Evolutionary conservation across 306 rosid species (phyloP).

Genomic region (Ammopiptanthus mongolicus): DNA sequence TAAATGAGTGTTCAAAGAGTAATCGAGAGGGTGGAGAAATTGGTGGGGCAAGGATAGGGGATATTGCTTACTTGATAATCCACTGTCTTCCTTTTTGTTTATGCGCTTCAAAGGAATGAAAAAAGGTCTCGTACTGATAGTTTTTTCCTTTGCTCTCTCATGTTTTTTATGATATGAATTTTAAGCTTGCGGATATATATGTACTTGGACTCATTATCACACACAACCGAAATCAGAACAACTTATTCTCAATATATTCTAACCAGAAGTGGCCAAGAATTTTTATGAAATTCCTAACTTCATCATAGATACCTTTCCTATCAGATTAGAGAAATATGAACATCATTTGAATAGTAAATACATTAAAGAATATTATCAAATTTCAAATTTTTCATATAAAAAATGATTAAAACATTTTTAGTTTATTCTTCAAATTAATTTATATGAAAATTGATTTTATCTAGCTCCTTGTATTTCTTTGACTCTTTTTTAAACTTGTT

Average conservation of each 20-base stretch:
- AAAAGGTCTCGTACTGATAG: constrained; percentile 9
- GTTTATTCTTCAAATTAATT: not conserved
- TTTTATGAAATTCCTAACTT: too few relatives aligned
- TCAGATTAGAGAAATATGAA: too few relatives aligned
- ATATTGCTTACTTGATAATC: constrained; percentile 47
- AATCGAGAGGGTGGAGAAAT: not conserved
- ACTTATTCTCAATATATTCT: not conserved
- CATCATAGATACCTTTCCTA: too few relatives aligned
- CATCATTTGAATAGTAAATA: too few relatives aligned
- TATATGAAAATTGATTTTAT: not conserved
- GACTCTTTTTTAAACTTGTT: too few relatives aligned
- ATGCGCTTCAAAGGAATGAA: constrained; percentile 39
- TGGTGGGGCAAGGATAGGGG: not conserved
- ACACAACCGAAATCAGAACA: not conserved
- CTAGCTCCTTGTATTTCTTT: not conserved
- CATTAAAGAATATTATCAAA: too few relatives aligned
- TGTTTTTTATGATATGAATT: not conserved
- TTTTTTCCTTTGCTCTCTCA: not conserved
- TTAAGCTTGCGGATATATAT: not conserved
- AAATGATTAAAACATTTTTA: too few relatives aligned
- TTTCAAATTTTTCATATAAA: too few relatives aligned
- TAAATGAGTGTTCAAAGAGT: not conserved
- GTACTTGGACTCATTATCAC: not conserved
- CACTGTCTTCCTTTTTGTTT: constrained; percentile 36
- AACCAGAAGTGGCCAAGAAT: not conserved